These are phyloP conservation scores for Hymenoscyphus occultus DNA, from an alignment of 2,329 filamentous ascomycete genomes.

Conservation along the genomic window DNA sequence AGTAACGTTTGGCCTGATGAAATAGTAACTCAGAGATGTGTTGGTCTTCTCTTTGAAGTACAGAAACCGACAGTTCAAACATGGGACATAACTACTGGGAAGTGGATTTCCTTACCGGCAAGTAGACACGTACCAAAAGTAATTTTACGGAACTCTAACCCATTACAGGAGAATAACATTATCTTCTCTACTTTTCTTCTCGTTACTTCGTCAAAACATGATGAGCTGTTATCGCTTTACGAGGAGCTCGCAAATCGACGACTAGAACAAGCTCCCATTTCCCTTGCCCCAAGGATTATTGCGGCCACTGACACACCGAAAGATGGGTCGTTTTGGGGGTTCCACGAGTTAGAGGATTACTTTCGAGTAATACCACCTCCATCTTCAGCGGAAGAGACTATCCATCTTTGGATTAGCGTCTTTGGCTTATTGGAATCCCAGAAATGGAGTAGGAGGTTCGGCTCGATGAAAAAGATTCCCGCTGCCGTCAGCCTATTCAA, in stretches of 20 bases:
- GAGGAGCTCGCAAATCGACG: background rate
- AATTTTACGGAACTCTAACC: background rate
- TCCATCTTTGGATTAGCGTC: background rate
- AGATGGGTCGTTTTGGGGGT: background rate
- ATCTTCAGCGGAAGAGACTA: background rate
- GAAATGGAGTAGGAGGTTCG: background rate
- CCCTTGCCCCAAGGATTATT: background rate
- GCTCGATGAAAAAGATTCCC: background rate
- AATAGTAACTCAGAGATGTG: background rate
- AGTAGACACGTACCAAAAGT: background rate
- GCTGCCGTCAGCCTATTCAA: background rate
- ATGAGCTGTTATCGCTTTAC: background rate
- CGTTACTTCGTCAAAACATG: background rate
- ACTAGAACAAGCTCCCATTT: background rate
- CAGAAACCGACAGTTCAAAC: background rate
- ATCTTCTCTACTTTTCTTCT: background rate
- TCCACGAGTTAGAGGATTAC: background rate
- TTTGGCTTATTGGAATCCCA: slow-evolving; percentile 3
- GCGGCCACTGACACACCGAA: background rate
- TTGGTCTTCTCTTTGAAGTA: slow-evolving; percentile 4
- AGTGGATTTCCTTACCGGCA: background rate
- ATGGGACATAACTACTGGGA: background rate
- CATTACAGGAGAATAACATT: background rate
- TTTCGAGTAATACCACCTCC: background rate
- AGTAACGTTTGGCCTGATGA: background rate